These are phyloP conservation scores for Aegilops speltoides DNA, from an alignment of 176 grass and related monocot species.

Conservation along the genomic window DNA sequence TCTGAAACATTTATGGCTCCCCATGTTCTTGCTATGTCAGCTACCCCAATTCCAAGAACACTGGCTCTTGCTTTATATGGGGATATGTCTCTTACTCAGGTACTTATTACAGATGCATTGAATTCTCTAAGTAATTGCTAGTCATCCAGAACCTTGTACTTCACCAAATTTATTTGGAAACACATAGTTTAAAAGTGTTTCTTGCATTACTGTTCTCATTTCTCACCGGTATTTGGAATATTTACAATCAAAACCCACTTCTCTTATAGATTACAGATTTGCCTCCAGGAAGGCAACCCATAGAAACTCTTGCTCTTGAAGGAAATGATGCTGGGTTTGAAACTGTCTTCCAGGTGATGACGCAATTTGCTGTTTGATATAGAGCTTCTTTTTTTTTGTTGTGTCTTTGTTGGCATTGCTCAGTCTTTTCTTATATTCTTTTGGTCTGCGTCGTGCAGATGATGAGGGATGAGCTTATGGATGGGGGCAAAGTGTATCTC, in stretches of 20 bases:
- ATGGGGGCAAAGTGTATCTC: constrained; percentile 84
- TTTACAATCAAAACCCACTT: constrained; percentile 11
- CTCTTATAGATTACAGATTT: constrained; percentile 78
- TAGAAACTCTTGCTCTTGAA: constrained; percentile 85
- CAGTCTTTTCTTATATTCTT: not conserved
- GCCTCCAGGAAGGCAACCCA: constrained; percentile 81
- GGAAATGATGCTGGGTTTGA: constrained; percentile 81
- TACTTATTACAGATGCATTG: constrained; percentile 36
- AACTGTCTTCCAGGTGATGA: constrained; percentile 77
- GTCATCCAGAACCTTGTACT: not conserved
- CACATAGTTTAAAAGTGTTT: constrained; percentile 16
- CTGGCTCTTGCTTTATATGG: constrained; percentile 94
- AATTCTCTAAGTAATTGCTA: constrained; percentile 8
- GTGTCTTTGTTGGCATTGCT: constrained; percentile 1
- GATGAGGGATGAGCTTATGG: constrained; percentile 74
- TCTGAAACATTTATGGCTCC: constrained; percentile 90
- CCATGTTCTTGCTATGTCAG: constrained; percentile 95
- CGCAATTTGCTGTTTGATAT: constrained; percentile 12
- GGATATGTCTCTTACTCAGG: constrained; percentile 97
- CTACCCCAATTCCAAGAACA: constrained; percentile 95
- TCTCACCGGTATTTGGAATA: constrained; percentile 13
- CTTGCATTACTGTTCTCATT: constrained; percentile 17
- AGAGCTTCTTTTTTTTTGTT: constrained; percentile 23
- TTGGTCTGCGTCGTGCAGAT: constrained; percentile 49
- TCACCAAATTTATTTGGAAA: constrained; percentile 20